These are phyloP conservation scores for Hydrangea macrophylla DNA, from an alignment of 148 eudicot species.

Conservation along the genomic window DNA sequence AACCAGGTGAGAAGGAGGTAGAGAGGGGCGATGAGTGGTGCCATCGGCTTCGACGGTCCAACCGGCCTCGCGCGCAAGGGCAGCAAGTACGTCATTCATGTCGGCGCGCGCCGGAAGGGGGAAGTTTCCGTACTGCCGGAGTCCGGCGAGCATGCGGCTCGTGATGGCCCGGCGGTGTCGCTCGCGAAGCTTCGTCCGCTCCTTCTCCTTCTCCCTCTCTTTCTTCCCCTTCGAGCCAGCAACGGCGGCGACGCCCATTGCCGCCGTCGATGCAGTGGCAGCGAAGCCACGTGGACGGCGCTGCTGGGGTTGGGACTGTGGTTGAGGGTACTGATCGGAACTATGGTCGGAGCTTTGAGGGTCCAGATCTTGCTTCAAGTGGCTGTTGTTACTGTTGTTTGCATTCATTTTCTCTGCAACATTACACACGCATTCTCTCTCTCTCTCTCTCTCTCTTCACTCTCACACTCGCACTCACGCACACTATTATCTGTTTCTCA, in stretches of 20 bases:
- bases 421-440: neutral
- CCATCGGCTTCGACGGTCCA: conserved; percentile 67
- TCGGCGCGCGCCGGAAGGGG: conserved; percentile 68
- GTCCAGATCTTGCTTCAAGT: conserved; percentile 27
- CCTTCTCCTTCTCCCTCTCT: conserved; percentile 74
- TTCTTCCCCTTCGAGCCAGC: conserved; percentile 37
- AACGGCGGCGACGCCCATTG: conserved; percentile 15
- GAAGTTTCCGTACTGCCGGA: conserved; percentile 71
- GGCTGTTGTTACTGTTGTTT: conserved; percentile 14
- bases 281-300: conserved; percentile 75
- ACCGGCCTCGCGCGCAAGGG: conserved; percentile 69
- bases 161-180: conserved; percentile 79
- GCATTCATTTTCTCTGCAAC: conserved; percentile 34
- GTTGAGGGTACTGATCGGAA: conserved; percentile 19
- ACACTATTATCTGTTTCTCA: neutral
- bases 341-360: conserved; percentile 17
- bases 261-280: conserved; percentile 23
- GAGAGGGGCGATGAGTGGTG: conserved; percentile 49
- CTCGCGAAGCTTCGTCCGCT: conserved; percentile 68
- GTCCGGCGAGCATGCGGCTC: conserved; percentile 72
- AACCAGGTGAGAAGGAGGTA: conserved; percentile 32
- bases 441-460: neutral
- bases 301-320: conserved; percentile 22
- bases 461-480: neutral
- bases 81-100: conserved; percentile 69